Evolutionary conservation across 108 stramenopile species (phyloP).

Genomic region (Bacterosira constricta): DNA sequence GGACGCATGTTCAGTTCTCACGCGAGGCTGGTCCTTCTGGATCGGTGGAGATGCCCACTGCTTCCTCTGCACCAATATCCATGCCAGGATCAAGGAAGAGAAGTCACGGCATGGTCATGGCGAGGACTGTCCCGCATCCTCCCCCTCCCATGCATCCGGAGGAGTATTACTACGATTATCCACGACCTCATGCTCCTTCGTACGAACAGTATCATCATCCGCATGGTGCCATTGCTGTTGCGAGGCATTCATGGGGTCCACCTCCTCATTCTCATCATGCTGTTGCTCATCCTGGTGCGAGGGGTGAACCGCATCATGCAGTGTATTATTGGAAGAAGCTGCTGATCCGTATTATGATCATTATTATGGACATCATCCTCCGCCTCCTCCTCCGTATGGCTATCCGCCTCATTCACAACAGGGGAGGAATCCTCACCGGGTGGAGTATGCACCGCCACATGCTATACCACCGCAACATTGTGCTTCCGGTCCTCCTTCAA

Average conservation of each 20-base stretch:
- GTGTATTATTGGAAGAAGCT: conserved; percentile 15
- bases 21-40: background rate
- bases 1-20: conserved; percentile 27
- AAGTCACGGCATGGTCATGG: background rate
- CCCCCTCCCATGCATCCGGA: background rate
- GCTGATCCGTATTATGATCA: conserved; percentile 17
- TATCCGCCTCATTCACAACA: conserved; percentile 12
- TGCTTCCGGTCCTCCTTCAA: background rate
- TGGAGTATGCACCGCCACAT: background rate
- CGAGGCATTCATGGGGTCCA: too few species aligned
- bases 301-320: conserved; percentile 4
- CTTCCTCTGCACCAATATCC: background rate
- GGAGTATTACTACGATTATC: conserved; percentile 1
- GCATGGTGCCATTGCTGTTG: too few species aligned
- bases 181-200: conserved; percentile 1
- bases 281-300: too few species aligned
- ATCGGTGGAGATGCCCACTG: background rate
- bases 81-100: background rate
- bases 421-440: background rate
- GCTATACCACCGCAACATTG: background rate
- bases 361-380: conserved; percentile 14
- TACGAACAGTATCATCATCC: conserved; percentile 21
- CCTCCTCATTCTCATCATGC: conserved; percentile 4
- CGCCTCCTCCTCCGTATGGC: conserved; percentile 25
- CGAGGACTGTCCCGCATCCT: background rate